phyloP scores from a whole-genome alignment of 2,329 filamentous ascomycete species.

The Zymoseptoria tritici region DNA sequence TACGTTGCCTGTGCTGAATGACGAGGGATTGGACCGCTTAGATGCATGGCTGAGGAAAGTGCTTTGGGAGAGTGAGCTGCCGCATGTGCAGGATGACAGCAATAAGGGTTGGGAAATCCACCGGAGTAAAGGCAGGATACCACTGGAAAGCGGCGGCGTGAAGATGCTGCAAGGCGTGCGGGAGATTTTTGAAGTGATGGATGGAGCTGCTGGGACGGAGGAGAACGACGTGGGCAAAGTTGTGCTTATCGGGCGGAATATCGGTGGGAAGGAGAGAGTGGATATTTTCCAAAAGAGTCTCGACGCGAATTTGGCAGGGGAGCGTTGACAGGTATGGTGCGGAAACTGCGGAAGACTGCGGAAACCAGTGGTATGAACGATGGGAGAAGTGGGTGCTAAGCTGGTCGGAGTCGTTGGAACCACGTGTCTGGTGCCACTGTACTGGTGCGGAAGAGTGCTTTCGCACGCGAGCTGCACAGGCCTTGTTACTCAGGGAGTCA shows the following conservation, averaged over 20 bases:
- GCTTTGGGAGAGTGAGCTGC: constrained; percentile 60
- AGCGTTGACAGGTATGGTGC: not conserved
- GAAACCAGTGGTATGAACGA: not conserved
- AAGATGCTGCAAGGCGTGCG: constrained; percentile 86
- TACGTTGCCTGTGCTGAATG: constrained; percentile 52
- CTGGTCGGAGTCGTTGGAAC: not conserved
- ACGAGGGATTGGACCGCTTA: constrained; percentile 53
- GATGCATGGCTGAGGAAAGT: constrained; percentile 77
- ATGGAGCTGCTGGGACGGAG: constrained; percentile 32
- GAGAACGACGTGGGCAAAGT: constrained; percentile 21
- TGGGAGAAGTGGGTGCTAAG: not conserved
- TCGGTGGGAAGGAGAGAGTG: constrained; percentile 14
- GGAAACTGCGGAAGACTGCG: no score
- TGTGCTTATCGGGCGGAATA: constrained; percentile 30
- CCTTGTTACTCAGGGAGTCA: not conserved
- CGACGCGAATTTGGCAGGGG: not conserved
- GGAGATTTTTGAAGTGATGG: constrained; percentile 87
- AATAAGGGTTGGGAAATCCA: constrained; percentile 66
- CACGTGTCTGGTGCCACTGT: not conserved
- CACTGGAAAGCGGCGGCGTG: constrained; percentile 54
- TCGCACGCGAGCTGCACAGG: not conserved
- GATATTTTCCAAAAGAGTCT: constrained; percentile 25
- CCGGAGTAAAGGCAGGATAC: constrained; percentile 73
- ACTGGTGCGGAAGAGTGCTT: not conserved
- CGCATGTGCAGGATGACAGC: constrained; percentile 1